These are phyloP conservation scores for Jamesozyma hellenica DNA, from an alignment of 805 yeast species.

Conservation along the genomic window DNA sequence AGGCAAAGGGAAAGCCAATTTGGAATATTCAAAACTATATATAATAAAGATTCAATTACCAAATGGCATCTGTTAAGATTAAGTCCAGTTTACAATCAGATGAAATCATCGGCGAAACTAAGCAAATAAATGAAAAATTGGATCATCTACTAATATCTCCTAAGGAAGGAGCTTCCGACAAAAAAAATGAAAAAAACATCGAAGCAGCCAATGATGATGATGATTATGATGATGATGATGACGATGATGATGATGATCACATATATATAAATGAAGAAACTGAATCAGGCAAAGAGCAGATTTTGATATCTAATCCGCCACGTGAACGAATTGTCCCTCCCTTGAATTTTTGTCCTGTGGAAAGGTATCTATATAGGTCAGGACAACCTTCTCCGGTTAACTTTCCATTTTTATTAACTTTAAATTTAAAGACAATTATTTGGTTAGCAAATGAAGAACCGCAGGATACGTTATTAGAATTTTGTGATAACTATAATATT, in stretches of 20 bases:
- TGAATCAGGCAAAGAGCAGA: conserved; percentile 22
- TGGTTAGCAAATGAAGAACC: conserved; percentile 98
- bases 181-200: background rate
- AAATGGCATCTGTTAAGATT: too few species aligned
- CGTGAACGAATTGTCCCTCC: conserved; percentile 77
- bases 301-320: conserved; percentile 44
- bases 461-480: conserved; percentile 73
- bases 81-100: too few species aligned
- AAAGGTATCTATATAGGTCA: conserved; percentile 70
- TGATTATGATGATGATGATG: conserved; percentile 16
- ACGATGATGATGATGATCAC: conserved; percentile 25
- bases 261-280: conserved; percentile 26
- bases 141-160: too few species aligned
- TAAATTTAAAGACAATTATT: conserved; percentile 67
- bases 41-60: too few species aligned
- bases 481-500: conserved; percentile 63
- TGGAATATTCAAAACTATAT: too few species aligned
- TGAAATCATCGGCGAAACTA: too few species aligned
- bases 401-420: conserved; percentile 69
- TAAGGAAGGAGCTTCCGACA: background rate
- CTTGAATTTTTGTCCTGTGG: conserved; percentile 90
- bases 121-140: too few species aligned
- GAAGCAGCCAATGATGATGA: conserved; percentile 1
- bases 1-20: too few species aligned
- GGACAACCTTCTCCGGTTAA: conserved; percentile 95